Base-by-base conservation (phyloP, 257 asterid genomes). In the Gentiana straminea region DNA sequence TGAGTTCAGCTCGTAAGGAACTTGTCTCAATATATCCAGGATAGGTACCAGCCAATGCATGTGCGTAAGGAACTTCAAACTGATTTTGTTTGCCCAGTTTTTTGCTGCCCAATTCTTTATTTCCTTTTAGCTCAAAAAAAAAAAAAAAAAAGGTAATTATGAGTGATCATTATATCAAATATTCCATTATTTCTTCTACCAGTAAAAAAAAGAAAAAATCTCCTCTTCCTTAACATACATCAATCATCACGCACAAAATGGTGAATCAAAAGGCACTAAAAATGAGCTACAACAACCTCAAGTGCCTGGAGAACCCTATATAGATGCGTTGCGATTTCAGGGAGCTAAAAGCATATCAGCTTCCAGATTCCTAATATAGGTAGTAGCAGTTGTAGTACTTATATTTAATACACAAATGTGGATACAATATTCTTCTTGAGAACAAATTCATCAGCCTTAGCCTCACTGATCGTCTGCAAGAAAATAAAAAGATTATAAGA, bases 391-490 rank as follows among this genome's bases (percentile, higher is more conserved):
- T 15, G 24, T 15, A 15, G 24, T 15, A 15, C 24, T 15, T 15
- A 15, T 15, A 24, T 24, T 24, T 24, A 78, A 60, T 68, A 74
- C 60, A 70, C 77, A 64, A 84, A 90, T 48, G 84, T 68, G 9
- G 79, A 72, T 32, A 90, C 72, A 58, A 90, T 86, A 61, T 90
- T 90, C 94, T 81, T 90, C 89, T 90, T 90, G 69, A 90, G 71
- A 36, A 79, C 68, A 73, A 90, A 84, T 63, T 90, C 97, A 52
- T 90, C 97, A 8, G 84, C 88, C 84, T 90, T 90, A 0, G 80
- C 56, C 52, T 84, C 61, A 66, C 78, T 84, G 66, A 90, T 76
- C 37, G 96, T 65, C 96, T 87, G 90, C 78, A 74, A 35, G 56
- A 50, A 60, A 51, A 50, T 68, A 41, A 49, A 62, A 13, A 37